phyloP scores from a whole-genome alignment of 83 land plant genomes.

The Thuja plicata region DNA sequence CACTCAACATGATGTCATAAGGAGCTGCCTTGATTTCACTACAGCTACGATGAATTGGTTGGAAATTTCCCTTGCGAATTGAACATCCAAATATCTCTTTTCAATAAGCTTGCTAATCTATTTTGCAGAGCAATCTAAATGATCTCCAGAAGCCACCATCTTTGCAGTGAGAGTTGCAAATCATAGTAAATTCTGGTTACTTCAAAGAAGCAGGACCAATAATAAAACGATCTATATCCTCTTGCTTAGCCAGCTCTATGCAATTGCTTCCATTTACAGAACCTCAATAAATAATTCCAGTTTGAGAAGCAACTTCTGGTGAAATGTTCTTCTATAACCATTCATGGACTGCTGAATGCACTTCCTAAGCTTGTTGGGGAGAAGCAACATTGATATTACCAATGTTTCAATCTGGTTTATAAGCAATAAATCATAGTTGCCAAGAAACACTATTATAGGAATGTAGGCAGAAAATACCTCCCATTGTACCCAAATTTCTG shows the following conservation, averaged over 20 bases:
- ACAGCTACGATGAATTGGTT: no score
- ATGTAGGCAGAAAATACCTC: no score
- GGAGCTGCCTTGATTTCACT: no score
- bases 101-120: background rate
- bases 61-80: no score
- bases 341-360: conserved; percentile 85
- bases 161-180: conserved; percentile 83
- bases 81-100: no score
- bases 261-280: no score
- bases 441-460: conserved; percentile 27
- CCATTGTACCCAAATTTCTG: no score
- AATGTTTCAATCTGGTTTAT: conserved; percentile 99
- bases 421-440: conserved; percentile 84
- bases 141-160: conserved; percentile 69
- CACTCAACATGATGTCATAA: no score
- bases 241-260: no score
- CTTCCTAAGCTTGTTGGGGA: conserved; percentile 98
- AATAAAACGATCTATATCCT: no score
- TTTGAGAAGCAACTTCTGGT: conserved; percentile 68
- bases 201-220: background rate
- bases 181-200: conserved; percentile 85
- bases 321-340: conserved; percentile 89
- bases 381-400: conserved; percentile 95
- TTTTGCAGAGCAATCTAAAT: background rate
- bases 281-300: conserved; percentile 95